Evolutionary conservation across 352 stramenopile species (phyloP).

Genomic region (Globisporangium perplexum): DNA sequence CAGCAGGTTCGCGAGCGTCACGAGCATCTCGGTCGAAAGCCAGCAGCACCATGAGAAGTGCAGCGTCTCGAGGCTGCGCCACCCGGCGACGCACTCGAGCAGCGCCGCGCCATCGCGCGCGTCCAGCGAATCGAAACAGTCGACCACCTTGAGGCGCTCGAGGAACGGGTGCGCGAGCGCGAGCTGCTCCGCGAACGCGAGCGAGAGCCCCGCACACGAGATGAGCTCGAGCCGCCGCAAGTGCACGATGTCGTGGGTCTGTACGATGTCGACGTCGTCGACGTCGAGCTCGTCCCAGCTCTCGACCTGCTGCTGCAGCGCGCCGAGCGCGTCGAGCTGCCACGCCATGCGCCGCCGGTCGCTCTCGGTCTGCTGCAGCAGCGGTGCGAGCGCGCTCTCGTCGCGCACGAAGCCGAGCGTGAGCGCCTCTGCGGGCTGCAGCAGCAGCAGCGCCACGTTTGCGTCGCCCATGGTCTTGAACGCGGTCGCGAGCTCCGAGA

Average conservation of each 20-base stretch:
- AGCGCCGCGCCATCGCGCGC: conserved; percentile 33
- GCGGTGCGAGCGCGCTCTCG: conserved; percentile 34
- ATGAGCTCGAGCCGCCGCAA: conserved; percentile 62
- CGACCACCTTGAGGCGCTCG: conserved; percentile 52
- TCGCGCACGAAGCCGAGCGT: conserved; percentile 68
- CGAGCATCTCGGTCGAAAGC: conserved; percentile 71
- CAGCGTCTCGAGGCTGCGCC: conserved; percentile 51
- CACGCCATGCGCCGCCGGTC: conserved; percentile 41
- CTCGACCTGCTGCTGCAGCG: conserved; percentile 37
- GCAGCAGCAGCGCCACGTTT: conserved; percentile 55
- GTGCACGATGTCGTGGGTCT: conserved; percentile 43
- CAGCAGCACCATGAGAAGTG: conserved; percentile 80
- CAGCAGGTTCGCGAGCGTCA: conserved; percentile 64
- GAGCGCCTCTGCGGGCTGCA: conserved; percentile 50
- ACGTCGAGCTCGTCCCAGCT: conserved; percentile 71
- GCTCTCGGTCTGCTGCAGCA: conserved; percentile 28
- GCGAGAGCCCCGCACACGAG: conserved; percentile 55
- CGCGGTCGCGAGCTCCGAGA: conserved; percentile 54
- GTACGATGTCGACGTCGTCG: conserved; percentile 60
- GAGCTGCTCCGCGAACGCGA: conserved; percentile 39
- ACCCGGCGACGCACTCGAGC: conserved; percentile 45
- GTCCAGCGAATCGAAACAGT: conserved; percentile 59
- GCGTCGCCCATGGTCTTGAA: conserved; percentile 69
- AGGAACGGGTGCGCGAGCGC: conserved; percentile 40
- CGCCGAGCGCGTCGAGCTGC: conserved; percentile 20